Base-by-base conservation (phyloP, 805 yeast genomes). In the Kodamaea kaohsiungensis region DNA sequence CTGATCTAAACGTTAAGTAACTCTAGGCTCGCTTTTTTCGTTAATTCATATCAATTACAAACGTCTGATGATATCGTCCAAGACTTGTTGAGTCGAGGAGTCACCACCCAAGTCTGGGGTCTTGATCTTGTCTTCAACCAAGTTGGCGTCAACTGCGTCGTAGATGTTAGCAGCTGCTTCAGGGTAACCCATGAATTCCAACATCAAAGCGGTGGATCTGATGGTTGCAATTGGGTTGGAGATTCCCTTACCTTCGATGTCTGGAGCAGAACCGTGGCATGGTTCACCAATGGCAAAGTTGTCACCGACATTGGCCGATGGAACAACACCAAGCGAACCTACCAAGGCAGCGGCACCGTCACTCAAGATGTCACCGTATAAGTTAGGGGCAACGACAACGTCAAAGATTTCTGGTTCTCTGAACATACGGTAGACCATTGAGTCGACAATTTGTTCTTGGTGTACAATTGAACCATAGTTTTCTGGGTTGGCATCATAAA, bases 201-300 rank as follows among this genome's bases (percentile, higher is more conserved):
- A 84, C 96, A 95, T 87, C 70, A 95, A 81, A 54, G 98, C 99
- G 55, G 98, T 87, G 30, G 99, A 95, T 78, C 99, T 87, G 70
- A 95, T 93, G 50, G 99, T 95, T 54, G 99, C 99, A 66, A 95
- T 86, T 61, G 99, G 99, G 82, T 93, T 93, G 51, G 97, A 83
- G 64, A 91, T 89, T 65, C 95, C 95, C 73, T 82, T 86, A 64
- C 99, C 99, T 70, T 92, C 97, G 62, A 95, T 95, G 72, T 95
- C 99, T 54, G 99, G 99, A 53, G 99, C 99, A 53, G 97, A 89
- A 58, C 99, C 99, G 76, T 95, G 99, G 70, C 98, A 92, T 69
- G 99, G 99, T 78, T 95, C 99, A 71, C 99, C 99, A 69, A 95
- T 91, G 59, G 96, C 98, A 69, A 95, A 93, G 70, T 81, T 76